Evolutionary conservation across 2,329 filamentous ascomycete species (phyloP).

Genomic region (Chaetothyriales sp.): DNA sequence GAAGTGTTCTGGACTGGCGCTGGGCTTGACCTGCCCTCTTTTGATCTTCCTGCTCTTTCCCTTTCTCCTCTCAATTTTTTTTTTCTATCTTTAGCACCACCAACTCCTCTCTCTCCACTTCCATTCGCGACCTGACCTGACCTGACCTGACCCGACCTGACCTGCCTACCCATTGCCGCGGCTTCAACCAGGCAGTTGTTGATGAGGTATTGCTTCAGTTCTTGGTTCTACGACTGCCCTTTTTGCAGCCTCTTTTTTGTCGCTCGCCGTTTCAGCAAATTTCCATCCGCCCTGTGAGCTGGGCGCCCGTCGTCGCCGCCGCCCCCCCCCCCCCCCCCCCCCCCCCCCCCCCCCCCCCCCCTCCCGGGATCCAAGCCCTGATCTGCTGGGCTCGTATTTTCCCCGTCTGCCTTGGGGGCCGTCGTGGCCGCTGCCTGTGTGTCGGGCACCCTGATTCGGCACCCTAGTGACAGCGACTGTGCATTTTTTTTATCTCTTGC

Average conservation of each 20-base stretch:
- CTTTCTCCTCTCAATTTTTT: conserved; percentile 7
- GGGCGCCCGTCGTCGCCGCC: no score
- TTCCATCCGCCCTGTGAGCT: no score
- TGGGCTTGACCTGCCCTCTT: conserved; percentile 2
- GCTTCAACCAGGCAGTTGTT: background rate
- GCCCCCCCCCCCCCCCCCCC: no score
- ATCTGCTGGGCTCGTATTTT: no score
- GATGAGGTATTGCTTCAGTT: background rate
- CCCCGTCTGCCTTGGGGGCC: background rate
- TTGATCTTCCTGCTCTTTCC: conserved; percentile 8
- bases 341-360: no score
- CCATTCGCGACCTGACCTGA: conserved; percentile 6
- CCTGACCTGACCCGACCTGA: no score
- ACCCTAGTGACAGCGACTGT: background rate
- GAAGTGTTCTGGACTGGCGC: background rate
- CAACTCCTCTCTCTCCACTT: conserved; percentile 10
- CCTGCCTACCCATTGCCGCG: background rate
- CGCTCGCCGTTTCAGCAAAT: background rate
- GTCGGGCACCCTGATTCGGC: background rate
- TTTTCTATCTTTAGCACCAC: conserved; percentile 19
- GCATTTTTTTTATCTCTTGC: background rate
- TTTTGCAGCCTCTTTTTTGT: background rate
- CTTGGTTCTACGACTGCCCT: background rate
- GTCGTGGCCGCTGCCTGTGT: background rate
- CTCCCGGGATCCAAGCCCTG: no score